A percentile compares a stretch with the other conserved stretches of the same genome.
These are phyloP conservation scores for Pinus albicaulis DNA, from an alignment of 75 land plant genomes.

Conservation along the genomic window DNA sequence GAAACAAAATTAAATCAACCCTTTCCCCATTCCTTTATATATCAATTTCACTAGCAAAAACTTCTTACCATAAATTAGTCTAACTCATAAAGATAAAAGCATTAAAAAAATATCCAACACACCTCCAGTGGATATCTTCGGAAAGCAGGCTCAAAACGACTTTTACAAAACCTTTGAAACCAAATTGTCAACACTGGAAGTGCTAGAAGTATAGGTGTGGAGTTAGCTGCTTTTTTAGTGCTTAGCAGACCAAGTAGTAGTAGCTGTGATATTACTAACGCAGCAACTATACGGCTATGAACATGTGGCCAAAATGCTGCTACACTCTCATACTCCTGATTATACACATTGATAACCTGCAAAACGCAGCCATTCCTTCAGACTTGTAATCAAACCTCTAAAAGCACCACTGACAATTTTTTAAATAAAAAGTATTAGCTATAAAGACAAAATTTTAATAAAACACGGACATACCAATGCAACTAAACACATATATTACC, in stretches of 20 bases:
- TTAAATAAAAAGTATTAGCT: neutral
- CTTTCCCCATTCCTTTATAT: no score
- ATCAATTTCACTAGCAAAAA: neutral
- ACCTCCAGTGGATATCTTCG: conserved; percentile 67
- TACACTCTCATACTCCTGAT: conserved; percentile 80
- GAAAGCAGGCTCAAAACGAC: conserved; percentile 67
- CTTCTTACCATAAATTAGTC: neutral
- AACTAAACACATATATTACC: neutral
- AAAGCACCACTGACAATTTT: neutral
- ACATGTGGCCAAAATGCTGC: conserved; percentile 88
- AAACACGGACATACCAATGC: neutral
- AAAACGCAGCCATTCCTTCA: conserved; percentile 71
- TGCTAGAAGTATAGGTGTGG: conserved; percentile 52
- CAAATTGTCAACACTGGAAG: conserved; percentile 56
- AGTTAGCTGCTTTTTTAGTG: conserved; percentile 43
- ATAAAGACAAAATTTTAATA: neutral
- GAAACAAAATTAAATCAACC: no score
- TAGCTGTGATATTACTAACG: conserved; percentile 58
- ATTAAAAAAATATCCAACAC: conserved; percentile 4
- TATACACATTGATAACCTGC: conserved; percentile 77
- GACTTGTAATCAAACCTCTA: conserved; percentile 43
- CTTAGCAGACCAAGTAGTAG: conserved; percentile 56
- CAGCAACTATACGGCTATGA: conserved; percentile 58
- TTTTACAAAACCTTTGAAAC: conserved; percentile 67
- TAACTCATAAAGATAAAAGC: neutral